These are phyloP conservation scores for Huntiella decipiens DNA, from an alignment of 2,329 filamentous ascomycete genomes.

Conservation along the genomic window DNA sequence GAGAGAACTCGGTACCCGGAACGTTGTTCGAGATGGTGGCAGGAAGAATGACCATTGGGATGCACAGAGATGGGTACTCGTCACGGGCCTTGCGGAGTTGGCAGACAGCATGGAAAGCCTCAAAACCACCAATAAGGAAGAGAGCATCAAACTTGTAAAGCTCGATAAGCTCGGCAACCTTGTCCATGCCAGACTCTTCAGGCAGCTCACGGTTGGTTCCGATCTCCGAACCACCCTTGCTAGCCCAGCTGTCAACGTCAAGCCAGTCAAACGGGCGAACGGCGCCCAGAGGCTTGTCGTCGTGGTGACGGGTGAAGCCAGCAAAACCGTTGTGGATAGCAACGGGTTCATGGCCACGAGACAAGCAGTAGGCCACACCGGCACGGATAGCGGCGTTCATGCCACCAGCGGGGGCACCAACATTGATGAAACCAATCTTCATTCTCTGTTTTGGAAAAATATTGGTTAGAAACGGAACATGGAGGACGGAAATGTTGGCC, in stretches of 20 bases:
- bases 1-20: slow-evolving; percentile 88
- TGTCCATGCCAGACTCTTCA: slow-evolving; percentile 63
- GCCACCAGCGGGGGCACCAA: slow-evolving; percentile 86
- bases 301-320: slow-evolving; percentile 78
- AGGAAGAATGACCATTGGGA: slow-evolving; percentile 77
- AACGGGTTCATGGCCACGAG: slow-evolving; percentile 77
- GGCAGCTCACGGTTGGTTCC: slow-evolving; percentile 92
- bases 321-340: slow-evolving; percentile 96
- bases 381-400: slow-evolving; percentile 96
- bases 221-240: slow-evolving; percentile 91
- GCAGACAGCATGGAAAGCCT: slow-evolving; percentile 82
- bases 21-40: slow-evolving; percentile 99
- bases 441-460: slow-evolving; percentile 40
- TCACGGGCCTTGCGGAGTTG: slow-evolving; percentile 67
- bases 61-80: slow-evolving; percentile 68
- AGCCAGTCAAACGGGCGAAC: slow-evolving; percentile 82
- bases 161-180: slow-evolving; percentile 65
- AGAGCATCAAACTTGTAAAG: slow-evolving; percentile 79
- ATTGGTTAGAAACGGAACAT: slow-evolving; percentile 13
- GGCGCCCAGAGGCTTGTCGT: slow-evolving; percentile 59
- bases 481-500: too few relatives aligned
- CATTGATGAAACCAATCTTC: slow-evolving; percentile 89
- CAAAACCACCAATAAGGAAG: slow-evolving; percentile 86
- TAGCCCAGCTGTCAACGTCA: slow-evolving; percentile 88
- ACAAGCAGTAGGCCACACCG: slow-evolving; percentile 80